A percentile compares a stretch with the other conserved stretches of the same genome.
These are phyloP conservation scores for Moelleriella libera DNA, from an alignment of 2,329 filamentous ascomycete genomes.

Conservation along the genomic window DNA sequence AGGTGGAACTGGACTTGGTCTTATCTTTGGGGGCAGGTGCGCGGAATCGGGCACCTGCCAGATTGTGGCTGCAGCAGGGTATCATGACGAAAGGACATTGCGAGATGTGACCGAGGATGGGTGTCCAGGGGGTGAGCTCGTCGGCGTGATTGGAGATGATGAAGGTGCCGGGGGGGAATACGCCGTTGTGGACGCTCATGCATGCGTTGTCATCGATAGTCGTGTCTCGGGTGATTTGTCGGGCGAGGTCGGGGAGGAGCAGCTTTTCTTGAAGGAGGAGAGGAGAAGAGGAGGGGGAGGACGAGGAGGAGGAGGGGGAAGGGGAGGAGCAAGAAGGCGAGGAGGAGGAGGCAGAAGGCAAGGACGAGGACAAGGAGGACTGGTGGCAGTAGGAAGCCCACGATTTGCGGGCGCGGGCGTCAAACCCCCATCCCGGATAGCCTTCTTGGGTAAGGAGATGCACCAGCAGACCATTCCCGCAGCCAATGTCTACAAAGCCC, in stretches of 20 bases:
- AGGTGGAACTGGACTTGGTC: slow-evolving; percentile 49
- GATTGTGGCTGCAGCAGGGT: slow-evolving; percentile 84
- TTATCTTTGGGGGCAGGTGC: slow-evolving; percentile 42
- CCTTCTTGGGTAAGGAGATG: slow-evolving; percentile 71
- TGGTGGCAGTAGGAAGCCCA: slow-evolving; percentile 75
- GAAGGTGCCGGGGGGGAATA: slow-evolving; percentile 64
- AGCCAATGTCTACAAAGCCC: slow-evolving; percentile 91
- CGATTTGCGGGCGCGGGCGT: slow-evolving; percentile 72
- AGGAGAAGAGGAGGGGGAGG: slow-evolving; percentile 11
- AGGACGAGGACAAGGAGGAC: too few relatives aligned
- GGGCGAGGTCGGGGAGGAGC: slow-evolving; percentile 29
- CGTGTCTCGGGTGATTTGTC: neutral
- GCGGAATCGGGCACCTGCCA: slow-evolving; percentile 62
- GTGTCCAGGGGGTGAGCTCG: slow-evolving; percentile 92
- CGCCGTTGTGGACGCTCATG: slow-evolving; percentile 37
- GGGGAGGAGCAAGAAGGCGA: too few relatives aligned
- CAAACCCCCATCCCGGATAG: slow-evolving; percentile 79
- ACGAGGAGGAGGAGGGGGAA: too few relatives aligned
- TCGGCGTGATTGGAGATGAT: slow-evolving; percentile 96
- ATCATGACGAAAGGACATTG: slow-evolving; percentile 79
- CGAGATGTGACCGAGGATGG: slow-evolving; percentile 65
- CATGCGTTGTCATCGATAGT: too few relatives aligned
- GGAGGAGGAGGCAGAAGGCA: too few relatives aligned
- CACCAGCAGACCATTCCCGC: slow-evolving; percentile 84
- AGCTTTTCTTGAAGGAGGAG: slow-evolving; percentile 29